Conservation (phyloP, 257 asterid genomes). For the Penstemon davidsonii region DNA sequence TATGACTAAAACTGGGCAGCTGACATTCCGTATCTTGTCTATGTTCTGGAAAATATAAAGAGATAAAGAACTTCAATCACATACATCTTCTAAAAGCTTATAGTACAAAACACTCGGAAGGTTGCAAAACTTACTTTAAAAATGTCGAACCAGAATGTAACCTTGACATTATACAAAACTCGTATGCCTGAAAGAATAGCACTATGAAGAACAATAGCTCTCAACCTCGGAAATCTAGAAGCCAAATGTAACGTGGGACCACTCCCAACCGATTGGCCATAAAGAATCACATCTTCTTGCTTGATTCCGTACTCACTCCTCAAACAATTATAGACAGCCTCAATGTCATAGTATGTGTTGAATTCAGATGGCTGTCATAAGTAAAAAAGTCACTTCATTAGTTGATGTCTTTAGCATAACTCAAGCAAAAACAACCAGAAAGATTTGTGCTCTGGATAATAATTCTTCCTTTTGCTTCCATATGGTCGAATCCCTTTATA, state of each 20-base stretch:
- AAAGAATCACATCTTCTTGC: slow-evolving; percentile 10
- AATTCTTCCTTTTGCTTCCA: background rate
- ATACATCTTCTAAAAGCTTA: slow-evolving; percentile 7
- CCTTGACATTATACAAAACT: slow-evolving; percentile 85
- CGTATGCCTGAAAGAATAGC: slow-evolving; percentile 99
- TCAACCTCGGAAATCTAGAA: slow-evolving; percentile 19
- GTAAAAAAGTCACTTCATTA: slow-evolving; percentile 23
- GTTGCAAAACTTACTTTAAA: slow-evolving; percentile 63
- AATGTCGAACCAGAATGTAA: slow-evolving; percentile 99
- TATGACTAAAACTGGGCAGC: slow-evolving; percentile 92
- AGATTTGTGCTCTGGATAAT: too few species aligned
- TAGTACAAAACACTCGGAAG: slow-evolving; percentile 1
- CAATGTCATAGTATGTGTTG: slow-evolving; percentile 6
- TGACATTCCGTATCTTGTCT: slow-evolving; percentile 83
- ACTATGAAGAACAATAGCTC: slow-evolving; percentile 94
- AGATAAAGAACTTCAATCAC: slow-evolving; percentile 24
- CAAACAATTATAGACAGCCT: background rate
- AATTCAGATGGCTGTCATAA: slow-evolving; percentile 45
- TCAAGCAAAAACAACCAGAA: background rate
- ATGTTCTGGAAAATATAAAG: slow-evolving; percentile 63
- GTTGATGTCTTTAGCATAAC: background rate
- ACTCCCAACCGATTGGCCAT: background rate
- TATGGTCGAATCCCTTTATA: too few species aligned
- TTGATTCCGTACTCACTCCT: background rate
- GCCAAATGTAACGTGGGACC: slow-evolving; percentile 10